Percentiles rank a stretch among this genome's conserved stretches.
Conservation (phyloP, 2,329 filamentous ascomycete species). For the Fusarium musae region DNA sequence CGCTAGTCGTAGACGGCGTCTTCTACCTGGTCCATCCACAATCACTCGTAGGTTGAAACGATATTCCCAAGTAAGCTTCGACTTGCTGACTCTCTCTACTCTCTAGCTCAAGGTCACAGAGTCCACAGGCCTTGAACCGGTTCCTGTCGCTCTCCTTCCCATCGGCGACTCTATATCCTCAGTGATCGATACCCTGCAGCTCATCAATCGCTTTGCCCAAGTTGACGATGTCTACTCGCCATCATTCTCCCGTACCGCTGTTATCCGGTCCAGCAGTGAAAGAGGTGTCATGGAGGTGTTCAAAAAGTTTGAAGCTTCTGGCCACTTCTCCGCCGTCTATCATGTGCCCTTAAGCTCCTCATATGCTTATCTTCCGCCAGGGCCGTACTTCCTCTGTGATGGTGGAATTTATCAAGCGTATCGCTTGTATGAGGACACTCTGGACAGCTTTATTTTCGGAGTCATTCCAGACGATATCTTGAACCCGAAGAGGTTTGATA, state of each 20-base stretch:
- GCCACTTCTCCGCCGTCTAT: background rate
- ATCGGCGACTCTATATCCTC: background rate
- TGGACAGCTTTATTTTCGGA: background rate
- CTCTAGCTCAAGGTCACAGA: background rate
- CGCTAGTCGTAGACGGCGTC: background rate
- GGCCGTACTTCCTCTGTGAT: background rate
- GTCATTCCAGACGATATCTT: background rate
- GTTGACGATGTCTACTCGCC: background rate
- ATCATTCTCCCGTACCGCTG: background rate
- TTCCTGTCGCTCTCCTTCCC: rapidly evolving
- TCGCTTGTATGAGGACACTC: background rate
- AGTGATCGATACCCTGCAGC: rapidly evolving
- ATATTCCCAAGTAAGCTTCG: background rate
- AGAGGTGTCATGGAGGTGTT: rapidly evolving
- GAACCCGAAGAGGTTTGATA: rapidly evolving
- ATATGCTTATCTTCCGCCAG: background rate
- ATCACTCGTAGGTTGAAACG: background rate
- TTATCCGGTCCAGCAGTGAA: background rate
- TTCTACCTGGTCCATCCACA: background rate
- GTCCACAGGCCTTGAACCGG: rapidly evolving
- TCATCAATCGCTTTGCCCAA: background rate
- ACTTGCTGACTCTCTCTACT: background rate
- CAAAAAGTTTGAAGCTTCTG: background rate
- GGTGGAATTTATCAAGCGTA: background rate
- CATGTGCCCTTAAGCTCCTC: background rate